Evolutionary conservation across 2,329 filamentous ascomycete species (phyloP).

Genomic region (Penicillium decumbens): DNA sequence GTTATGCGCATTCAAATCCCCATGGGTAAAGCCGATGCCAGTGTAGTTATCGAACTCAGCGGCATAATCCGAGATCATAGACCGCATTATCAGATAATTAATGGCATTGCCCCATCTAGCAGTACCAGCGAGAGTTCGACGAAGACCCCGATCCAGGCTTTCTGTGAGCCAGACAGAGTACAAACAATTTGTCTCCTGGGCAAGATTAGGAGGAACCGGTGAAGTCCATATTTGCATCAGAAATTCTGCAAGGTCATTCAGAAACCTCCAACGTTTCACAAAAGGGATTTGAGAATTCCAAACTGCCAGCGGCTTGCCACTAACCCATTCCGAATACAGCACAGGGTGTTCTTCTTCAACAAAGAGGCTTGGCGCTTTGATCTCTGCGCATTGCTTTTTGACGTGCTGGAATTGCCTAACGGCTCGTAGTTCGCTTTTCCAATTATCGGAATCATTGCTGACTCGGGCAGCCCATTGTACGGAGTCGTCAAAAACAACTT

Average conservation of each 20-base stretch:
- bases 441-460: background rate
- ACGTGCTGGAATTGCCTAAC: background rate
- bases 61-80: conserved; percentile 16
- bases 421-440: conserved; percentile 4
- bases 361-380: conserved; percentile 4
- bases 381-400: background rate
- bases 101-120: conserved; percentile 14
- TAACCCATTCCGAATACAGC: conserved; percentile 10
- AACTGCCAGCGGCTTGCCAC: conserved; percentile 4
- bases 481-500: conserved; percentile 5
- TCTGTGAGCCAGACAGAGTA: conserved; percentile 14
- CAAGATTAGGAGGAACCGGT: background rate
- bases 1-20: conserved; percentile 14
- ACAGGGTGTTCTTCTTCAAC: conserved; percentile 2
- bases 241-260: conserved; percentile 9
- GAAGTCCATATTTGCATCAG: conserved; percentile 12
- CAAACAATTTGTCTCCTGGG: background rate
- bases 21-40: conserved; percentile 14
- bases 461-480: conserved; percentile 8
- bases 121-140: conserved; percentile 13
- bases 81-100: conserved; percentile 19
- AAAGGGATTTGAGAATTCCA: conserved; percentile 5
- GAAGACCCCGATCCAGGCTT: conserved; percentile 14
- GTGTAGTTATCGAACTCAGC: conserved; percentile 9
- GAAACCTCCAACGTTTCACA: background rate